Percentiles rank a stretch among this genome's conserved stretches.
These are phyloP conservation scores for Leptographium lundbergii DNA, from an alignment of 2,329 filamentous ascomycete genomes.

Conservation along the genomic window DNA sequence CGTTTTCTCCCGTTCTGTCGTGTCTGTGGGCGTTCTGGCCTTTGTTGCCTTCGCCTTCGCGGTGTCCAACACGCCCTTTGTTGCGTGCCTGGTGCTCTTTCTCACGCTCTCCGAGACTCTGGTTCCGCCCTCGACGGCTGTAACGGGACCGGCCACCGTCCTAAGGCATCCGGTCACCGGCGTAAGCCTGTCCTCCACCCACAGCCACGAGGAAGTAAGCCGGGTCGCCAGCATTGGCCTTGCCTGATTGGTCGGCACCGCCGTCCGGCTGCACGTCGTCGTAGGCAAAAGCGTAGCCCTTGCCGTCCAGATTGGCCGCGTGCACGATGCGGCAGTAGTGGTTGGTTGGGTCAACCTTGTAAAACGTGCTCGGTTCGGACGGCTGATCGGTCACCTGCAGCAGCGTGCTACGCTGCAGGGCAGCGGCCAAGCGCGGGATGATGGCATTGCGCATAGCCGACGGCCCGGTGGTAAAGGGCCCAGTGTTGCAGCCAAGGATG, in stretches of 20 bases:
- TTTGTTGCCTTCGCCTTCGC: background rate
- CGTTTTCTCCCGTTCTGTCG: too few relatives aligned
- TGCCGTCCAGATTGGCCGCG: constrained; percentile 36
- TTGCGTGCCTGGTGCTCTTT: background rate
- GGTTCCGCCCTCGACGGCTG: background rate
- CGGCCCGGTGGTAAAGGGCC: constrained; percentile 39
- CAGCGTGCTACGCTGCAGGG: constrained; percentile 42
- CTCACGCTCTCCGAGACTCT: background rate
- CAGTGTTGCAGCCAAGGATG: constrained; percentile 54
- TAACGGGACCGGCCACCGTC: background rate
- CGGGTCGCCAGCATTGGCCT: constrained; percentile 39
- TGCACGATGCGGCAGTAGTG: constrained; percentile 47
- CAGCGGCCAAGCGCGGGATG: constrained; percentile 35
- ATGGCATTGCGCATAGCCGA: constrained; percentile 27
- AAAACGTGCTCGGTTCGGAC: constrained; percentile 23
- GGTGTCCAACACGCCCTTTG: background rate
- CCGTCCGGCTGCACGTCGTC: constrained; percentile 43
- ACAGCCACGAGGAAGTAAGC: constrained; percentile 35
- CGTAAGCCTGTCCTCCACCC: constrained; percentile 26
- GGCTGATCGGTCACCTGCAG: constrained; percentile 19
- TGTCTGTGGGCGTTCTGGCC: too few relatives aligned
- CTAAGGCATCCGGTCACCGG: constrained; percentile 11
- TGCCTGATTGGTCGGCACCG: constrained; percentile 41
- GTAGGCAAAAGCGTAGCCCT: constrained; percentile 49
- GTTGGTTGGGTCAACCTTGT: constrained; percentile 33